These are phyloP conservation scores for Datura wrightii DNA, from an alignment of 257 asterid species.

Conservation along the genomic window DNA sequence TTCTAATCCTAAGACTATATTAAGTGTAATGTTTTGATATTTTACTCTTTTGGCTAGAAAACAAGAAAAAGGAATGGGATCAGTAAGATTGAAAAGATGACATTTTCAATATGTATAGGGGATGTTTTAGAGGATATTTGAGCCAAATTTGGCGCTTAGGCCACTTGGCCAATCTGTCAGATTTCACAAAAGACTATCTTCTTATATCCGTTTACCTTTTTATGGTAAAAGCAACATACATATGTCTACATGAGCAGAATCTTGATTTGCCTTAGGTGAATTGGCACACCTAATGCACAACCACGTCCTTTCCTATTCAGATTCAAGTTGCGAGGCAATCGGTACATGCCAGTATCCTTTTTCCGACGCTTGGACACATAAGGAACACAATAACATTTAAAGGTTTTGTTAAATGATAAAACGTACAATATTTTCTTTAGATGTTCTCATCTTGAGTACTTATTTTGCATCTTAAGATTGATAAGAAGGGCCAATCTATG, in stretches of 20 bases:
- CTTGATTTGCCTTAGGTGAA: conserved; percentile 41
- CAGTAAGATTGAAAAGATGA: background rate
- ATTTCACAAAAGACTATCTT: background rate
- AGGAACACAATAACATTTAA: conserved; percentile 29
- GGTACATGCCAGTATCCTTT: conserved; percentile 94
- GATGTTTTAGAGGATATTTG: background rate
- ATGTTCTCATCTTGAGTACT: background rate
- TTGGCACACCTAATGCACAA: conserved; percentile 67
- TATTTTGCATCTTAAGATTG: background rate
- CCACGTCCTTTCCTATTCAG: conserved; percentile 73
- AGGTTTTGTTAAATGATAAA: background rate
- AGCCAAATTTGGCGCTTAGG: background rate
- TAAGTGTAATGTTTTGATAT: background rate
- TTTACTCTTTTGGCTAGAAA: background rate
- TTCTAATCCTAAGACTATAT: conserved; percentile 12
- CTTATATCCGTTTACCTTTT: background rate
- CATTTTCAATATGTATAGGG: background rate
- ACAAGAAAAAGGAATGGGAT: conserved; percentile 4
- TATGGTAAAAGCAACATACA: conserved; percentile 46
- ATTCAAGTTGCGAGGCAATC: conserved; percentile 58
- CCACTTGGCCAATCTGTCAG: background rate
- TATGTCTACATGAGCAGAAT: conserved; percentile 40
- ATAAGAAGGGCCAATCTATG: conserved; percentile 7
- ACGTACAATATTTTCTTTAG: background rate
- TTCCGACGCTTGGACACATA: conserved; percentile 67